Base-by-base conservation (phyloP, 2,329 filamentous ascomycete species). In the Pseudogymnoascus sp. region DNA sequence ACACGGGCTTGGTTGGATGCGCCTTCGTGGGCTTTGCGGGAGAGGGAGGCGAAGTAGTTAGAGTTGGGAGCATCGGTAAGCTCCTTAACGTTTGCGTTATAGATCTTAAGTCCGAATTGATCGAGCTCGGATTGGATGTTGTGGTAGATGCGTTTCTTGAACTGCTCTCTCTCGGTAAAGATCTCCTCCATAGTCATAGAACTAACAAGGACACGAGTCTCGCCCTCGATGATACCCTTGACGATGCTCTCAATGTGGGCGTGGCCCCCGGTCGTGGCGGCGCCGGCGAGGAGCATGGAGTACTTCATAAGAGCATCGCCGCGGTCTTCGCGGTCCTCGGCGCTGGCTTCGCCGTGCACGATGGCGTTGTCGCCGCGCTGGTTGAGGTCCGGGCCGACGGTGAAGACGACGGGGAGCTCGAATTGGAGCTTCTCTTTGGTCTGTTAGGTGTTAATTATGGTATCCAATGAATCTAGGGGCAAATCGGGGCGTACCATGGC, bases 171-270 rank as follows among this genome's bases (percentile, higher is more conserved):
- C 76, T 90, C 87, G 66, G 86, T 88, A 75, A 93, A 93, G 65
- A 96, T 90, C 76, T 95, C 90, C 73, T 93, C 90, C 89, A 95
- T 93, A n/a, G 63, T 93, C 90, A 96, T 93, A 69, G 85, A 88
- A 0, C 87, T 90, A 45, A 96, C 90, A 62, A 96, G 85, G 5
- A 91, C 89, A 65, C 92, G 84, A 0, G 90, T 93, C 75, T 96
- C 92, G 67, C 92, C 92, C 75, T 96, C 90, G 69, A 96, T 95
- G 74, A 96, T 92, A 66, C 90, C 91, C 75, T 92, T 93, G 75
- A 96, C 88, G 67, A 96, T 96, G 69, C 90, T 90, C 72, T 90
- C 88, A 14, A 95, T 86, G 76, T 93, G 90, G 63, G 83, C 68
- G 75, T 78, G 14, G 37, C 75, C 77, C 13, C 77, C 74, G 31